phyloP scores from a whole-genome alignment of 139 green algal genomes.

The Tetraselmis chui region DNA sequence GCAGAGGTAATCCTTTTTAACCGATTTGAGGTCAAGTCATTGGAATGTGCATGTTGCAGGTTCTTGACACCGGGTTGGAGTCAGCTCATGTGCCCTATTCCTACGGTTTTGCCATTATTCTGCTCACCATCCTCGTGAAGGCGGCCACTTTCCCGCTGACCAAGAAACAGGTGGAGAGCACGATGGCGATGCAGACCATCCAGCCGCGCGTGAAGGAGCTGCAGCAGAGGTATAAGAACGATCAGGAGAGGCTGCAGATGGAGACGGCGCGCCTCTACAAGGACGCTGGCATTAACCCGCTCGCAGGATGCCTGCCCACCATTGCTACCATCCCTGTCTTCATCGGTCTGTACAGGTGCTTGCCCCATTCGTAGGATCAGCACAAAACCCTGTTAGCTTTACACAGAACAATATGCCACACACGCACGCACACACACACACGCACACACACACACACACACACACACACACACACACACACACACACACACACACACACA shows the following conservation, averaged over 20 bases:
- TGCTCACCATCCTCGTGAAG: constrained; percentile 91
- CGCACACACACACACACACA: too few species aligned
- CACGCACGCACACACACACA: too few species aligned
- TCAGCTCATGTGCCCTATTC: constrained; percentile 77
- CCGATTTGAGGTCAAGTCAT: not conserved
- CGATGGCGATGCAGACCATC: constrained; percentile 82
- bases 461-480: too few species aligned
- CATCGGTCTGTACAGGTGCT: constrained; percentile 91
- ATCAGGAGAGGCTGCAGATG: constrained; percentile 78
- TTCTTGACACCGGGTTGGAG: constrained; percentile 69
- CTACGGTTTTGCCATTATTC: constrained; percentile 93
- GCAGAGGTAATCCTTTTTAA: not conserved
- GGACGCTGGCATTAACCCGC: constrained; percentile 81
- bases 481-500: too few species aligned
- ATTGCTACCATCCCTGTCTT: constrained; percentile 89
- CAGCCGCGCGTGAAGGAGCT: constrained; percentile 91
- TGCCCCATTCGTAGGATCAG: too few species aligned
- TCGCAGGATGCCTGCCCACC: constrained; percentile 88
- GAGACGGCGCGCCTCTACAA: constrained; percentile 93
- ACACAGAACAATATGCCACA: too few species aligned
- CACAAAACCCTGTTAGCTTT: too few species aligned
- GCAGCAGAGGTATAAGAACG: constrained; percentile 78
- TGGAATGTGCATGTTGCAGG: constrained; percentile 22
- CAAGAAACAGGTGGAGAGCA: constrained; percentile 94
- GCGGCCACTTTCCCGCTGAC: constrained; percentile 84